These are phyloP conservation scores for Pyrenophora seminiperda DNA, from an alignment of 2,329 filamentous ascomycete genomes.

Conservation along the genomic window DNA sequence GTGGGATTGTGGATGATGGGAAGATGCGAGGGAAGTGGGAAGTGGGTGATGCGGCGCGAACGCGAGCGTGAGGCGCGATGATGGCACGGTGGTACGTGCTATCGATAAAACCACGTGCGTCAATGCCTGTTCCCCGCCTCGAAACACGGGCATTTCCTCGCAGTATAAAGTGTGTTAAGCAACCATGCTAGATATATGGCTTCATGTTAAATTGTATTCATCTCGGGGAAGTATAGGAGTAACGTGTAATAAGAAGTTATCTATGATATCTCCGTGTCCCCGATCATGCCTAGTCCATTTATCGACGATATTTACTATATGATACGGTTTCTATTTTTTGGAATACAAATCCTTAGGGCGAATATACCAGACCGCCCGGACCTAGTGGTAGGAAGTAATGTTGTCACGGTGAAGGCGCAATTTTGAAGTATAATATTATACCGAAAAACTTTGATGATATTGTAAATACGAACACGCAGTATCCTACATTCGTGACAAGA, in stretches of 20 bases:
- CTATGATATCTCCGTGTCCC: too few species aligned
- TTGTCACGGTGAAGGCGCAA: not conserved
- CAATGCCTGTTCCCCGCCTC: too few species aligned
- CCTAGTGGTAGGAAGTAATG: not conserved
- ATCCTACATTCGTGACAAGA: not conserved
- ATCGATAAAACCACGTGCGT: slow-evolving; percentile 11
- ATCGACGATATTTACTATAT: too few species aligned
- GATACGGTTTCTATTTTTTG: not conserved
- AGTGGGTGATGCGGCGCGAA: slow-evolving; percentile 12
- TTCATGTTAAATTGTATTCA: too few species aligned
- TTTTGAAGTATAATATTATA: not conserved
- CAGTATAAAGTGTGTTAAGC: too few species aligned
- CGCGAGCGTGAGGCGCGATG: slow-evolving; percentile 11
- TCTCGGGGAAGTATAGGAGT: too few species aligned
- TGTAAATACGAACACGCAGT: not conserved
- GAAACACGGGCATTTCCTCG: not conserved
- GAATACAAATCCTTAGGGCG: not conserved
- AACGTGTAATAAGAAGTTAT: too few species aligned
- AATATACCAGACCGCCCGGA: not conserved
- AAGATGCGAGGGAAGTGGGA: not conserved
- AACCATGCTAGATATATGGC: too few species aligned
- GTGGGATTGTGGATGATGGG: not conserved
- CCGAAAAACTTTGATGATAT: not conserved
- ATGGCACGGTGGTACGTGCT: slow-evolving; percentile 15
- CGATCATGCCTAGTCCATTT: too few species aligned